phyloP scores from a whole-genome alignment of 108 stramenopile genomes.

The Pseudonitzschia multiseries region DNA sequence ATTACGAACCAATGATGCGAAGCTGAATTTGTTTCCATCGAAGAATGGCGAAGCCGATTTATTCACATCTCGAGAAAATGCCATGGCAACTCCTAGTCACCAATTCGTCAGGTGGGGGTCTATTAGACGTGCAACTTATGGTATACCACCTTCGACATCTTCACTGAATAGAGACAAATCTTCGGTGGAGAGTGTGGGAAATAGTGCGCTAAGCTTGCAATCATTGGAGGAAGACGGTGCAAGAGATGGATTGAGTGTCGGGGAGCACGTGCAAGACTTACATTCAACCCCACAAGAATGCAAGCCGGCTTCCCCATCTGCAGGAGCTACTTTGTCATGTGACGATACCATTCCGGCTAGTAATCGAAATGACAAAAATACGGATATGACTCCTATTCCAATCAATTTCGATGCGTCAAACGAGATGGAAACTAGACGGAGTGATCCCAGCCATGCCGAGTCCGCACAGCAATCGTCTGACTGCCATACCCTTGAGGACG shows the following conservation, averaged over 20 bases:
- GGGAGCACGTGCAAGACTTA: neutral
- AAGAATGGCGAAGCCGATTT: neutral
- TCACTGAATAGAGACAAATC: neutral
- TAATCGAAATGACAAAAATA: neutral
- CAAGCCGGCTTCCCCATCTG: neutral
- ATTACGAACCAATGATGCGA: neutral
- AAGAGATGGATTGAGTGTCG: neutral
- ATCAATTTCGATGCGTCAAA: neutral
- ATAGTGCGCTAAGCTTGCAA: neutral
- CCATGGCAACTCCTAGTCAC: neutral
- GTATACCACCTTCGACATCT: neutral
- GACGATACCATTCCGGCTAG: neutral
- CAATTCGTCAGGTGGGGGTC: neutral
- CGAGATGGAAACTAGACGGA: neutral
- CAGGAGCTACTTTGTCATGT: neutral
- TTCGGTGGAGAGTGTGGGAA: neutral
- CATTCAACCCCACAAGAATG: slow-evolving; percentile 7
- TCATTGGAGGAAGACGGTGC: neutral
- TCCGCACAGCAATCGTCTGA: neutral
- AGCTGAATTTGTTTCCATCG: neutral
- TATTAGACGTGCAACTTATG: neutral
- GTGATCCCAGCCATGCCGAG: neutral
- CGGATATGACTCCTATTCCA: slow-evolving; percentile 10
- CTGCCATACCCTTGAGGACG: slow-evolving; percentile 4
- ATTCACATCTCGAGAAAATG: neutral